Evolutionary conservation across 2,329 filamentous ascomycete genomes (phyloP).

Genomic region (Microsporum ferrugineum): DNA sequence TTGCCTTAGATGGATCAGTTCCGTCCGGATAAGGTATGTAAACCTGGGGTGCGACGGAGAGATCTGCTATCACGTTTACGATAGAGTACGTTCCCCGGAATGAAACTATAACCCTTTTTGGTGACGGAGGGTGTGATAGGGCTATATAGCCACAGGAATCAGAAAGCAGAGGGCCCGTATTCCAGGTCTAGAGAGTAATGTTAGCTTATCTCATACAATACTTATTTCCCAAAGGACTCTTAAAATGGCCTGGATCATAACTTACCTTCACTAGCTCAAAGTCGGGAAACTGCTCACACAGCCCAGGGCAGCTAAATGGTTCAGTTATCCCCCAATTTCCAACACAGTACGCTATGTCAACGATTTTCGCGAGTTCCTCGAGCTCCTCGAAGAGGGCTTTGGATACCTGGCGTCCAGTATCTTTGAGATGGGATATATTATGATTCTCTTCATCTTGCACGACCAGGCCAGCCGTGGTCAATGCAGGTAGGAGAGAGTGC

Average conservation of each 20-base stretch:
- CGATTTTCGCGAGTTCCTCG: constrained; percentile 77
- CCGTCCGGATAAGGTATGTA: constrained; percentile 65
- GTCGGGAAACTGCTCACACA: constrained; percentile 69
- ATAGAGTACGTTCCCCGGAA: constrained; percentile 94
- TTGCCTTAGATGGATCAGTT: constrained; percentile 29
- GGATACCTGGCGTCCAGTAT: constrained; percentile 37
- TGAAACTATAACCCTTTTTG: constrained; percentile 63
- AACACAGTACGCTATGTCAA: constrained; percentile 92
- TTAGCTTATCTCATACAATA: background rate
- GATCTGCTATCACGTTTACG: constrained; percentile 78
- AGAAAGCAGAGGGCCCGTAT: constrained; percentile 72
- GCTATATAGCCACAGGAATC: constrained; percentile 93
- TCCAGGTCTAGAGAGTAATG: constrained; percentile 53
- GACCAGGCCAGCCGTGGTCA: background rate
- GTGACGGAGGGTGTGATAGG: constrained; percentile 56
- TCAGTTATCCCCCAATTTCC: constrained; percentile 68
- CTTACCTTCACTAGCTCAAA: constrained; percentile 60
- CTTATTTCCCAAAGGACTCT: background rate
- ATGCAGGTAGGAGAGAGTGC: background rate
- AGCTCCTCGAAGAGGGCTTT: constrained; percentile 62
- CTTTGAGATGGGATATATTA: background rate
- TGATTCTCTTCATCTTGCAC: background rate
- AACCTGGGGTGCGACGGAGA: constrained; percentile 78
- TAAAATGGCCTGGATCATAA: constrained; percentile 2
- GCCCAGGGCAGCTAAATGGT: constrained; percentile 75